Evolutionary conservation across 2,329 filamentous ascomycete genomes (phyloP), one percentile per base, ranked within the genome.

Genomic region (Clonostachys rhizophaga): DNA sequence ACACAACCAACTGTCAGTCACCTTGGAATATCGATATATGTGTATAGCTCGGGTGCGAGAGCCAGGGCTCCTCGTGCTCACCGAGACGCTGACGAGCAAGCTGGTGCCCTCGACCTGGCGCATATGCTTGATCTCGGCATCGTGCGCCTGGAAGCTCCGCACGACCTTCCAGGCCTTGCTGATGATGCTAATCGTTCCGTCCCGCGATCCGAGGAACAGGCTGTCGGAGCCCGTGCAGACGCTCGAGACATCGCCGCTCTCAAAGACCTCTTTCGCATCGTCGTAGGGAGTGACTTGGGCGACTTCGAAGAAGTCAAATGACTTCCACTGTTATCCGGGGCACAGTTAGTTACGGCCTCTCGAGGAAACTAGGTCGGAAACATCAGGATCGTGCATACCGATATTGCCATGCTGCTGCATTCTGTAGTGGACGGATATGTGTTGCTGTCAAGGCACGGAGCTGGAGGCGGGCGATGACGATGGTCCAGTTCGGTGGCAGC

Each of bases 301-400:
- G 67, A 95, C 90, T 71, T 96, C 90, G 81, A 99, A 97, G 84
- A 99, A 99, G 78, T 95, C 91, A 75, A 99, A 99, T 58, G 87
- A 86, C 87, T 96, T 96, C 92, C 94, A 97, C 92, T 96, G 24
- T 30, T 30, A 10, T 10, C 24, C 24, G 24, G 24, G 24, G 9
- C 24, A 30, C 24, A 9, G 56, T 42, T 10, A 43, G 43, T 13
- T 24, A 13, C 16, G 24, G 8, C 24, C 24, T 30, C 24, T 30
- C 24, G 8, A 30, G 8, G 24, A 30, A 45, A 34, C 33, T 24
- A 6, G 30, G 14, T 36, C 24, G 24, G 24, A 10, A 30, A 30
- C 3, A 30, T 30, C 4, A 10, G 24, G 13, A 20, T 18, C 12
- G 33, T 20, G 44, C 47, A 16, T 52, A 58, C 56, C 50, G 56